These are phyloP conservation scores for Pythium brassicae DNA, from an alignment of 352 stramenopile species.

Conservation along the genomic window DNA sequence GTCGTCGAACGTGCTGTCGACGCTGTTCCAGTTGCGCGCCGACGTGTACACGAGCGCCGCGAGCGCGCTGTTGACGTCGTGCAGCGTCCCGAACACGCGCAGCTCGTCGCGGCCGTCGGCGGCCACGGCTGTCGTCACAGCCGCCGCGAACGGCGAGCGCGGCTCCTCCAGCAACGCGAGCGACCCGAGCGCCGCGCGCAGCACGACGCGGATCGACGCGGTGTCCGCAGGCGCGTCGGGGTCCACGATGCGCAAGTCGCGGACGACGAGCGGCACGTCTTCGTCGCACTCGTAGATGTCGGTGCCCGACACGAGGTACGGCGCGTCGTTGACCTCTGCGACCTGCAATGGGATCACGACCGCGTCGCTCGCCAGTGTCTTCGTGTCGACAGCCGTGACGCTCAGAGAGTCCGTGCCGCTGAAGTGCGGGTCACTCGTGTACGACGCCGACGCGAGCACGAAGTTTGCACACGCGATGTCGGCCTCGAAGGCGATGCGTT, in stretches of 20 bases:
- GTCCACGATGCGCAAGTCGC: conserved; percentile 41
- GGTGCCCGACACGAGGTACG: conserved; percentile 27
- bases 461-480: conserved; percentile 31
- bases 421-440: conserved; percentile 35
- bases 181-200: conserved; percentile 28
- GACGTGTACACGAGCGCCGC: conserved; percentile 48
- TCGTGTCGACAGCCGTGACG: conserved; percentile 23
- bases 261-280: conserved; percentile 45
- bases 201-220: conserved; percentile 12
- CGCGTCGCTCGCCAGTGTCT: conserved; percentile 17
- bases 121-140: conserved; percentile 1
- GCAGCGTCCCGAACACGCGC: conserved; percentile 29
- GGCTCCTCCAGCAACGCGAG: conserved; percentile 25
- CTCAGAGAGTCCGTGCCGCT: conserved; percentile 39
- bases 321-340: conserved; percentile 59
- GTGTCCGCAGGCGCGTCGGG: conserved; percentile 23
- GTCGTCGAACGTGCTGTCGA: conserved; percentile 20
- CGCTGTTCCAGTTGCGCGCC: conserved; percentile 62
- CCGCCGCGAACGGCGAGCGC: neutral
- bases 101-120: conserved; percentile 10
- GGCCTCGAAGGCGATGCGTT: conserved; percentile 21
- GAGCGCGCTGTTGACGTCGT: conserved; percentile 40
- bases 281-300: conserved; percentile 51
- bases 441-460: conserved; percentile 29
- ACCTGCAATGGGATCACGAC: conserved; percentile 43